Percentiles rank a stretch among this genome's conserved stretches.
Evolutionary conservation across 1,284 basidiomycete species (phyloP).

Genomic region (Termitomyces sp.): DNA sequence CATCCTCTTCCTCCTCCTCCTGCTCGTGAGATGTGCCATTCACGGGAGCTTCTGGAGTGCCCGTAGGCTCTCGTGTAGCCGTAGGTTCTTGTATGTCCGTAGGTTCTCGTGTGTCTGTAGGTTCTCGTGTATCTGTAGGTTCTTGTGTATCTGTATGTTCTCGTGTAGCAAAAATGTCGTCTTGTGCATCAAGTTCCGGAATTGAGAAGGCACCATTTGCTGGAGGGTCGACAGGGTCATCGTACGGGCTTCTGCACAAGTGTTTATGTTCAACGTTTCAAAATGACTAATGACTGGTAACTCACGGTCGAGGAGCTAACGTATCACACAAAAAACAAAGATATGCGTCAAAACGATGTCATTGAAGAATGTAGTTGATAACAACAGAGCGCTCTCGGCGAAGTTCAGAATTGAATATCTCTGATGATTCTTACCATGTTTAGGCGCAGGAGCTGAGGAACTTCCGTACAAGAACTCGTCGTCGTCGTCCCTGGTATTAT

Average conservation of each 20-base stretch:
- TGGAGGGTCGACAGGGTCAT: slow-evolving; percentile 37
- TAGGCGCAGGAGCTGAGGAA: slow-evolving; percentile 33
- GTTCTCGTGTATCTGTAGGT: background rate
- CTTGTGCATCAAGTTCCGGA: slow-evolving; percentile 40
- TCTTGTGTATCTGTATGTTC: background rate
- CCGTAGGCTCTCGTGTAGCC: slow-evolving; percentile 2
- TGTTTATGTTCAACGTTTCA: slow-evolving; percentile 16
- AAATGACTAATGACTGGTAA: slow-evolving; percentile 20
- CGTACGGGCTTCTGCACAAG: slow-evolving; percentile 40
- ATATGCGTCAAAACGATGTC: slow-evolving; percentile 36
- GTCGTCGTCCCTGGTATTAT: slow-evolving; percentile 55
- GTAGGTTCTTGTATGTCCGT: no score
- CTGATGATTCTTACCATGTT: slow-evolving; percentile 34
- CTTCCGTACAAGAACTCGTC: slow-evolving; percentile 73
- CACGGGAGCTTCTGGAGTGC: slow-evolving; percentile 4
- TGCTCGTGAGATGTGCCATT: slow-evolving; percentile 20
- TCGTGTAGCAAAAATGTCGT: slow-evolving; percentile 17
- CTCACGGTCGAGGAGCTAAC: slow-evolving; percentile 56
- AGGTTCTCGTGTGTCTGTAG: background rate
- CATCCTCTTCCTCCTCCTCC: slow-evolving; percentile 32
- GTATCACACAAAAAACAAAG: slow-evolving; percentile 32
- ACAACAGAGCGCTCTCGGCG: slow-evolving; percentile 12
- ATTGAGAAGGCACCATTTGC: slow-evolving; percentile 45
- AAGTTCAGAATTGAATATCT: slow-evolving; percentile 11
- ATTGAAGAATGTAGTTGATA: slow-evolving; percentile 30